phyloP scores from a whole-genome alignment of 352 stramenopile species.

The Pythium sp. region DNA sequence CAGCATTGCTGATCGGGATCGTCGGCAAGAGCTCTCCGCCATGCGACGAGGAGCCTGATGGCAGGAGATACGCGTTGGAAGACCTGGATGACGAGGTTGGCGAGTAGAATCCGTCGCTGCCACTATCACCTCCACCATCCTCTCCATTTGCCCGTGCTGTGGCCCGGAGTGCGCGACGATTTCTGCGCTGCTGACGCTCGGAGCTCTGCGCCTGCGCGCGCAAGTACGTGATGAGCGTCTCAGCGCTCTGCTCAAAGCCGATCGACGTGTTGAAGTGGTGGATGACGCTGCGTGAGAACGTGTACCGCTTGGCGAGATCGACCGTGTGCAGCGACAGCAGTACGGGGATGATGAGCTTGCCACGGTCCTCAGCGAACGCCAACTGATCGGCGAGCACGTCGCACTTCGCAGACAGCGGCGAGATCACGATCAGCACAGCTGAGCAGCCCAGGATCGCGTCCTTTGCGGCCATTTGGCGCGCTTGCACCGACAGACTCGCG shows the following conservation, averaged over 20 bases:
- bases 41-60: neutral
- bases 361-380: slow-evolving; percentile 77
- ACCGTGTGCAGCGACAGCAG: slow-evolving; percentile 73
- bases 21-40: slow-evolving; percentile 5
- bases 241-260: slow-evolving; percentile 70
- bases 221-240: slow-evolving; percentile 48
- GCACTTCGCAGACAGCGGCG: slow-evolving; percentile 60
- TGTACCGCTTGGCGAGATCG: slow-evolving; percentile 76
- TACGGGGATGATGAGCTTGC: slow-evolving; percentile 69
- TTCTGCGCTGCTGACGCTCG: slow-evolving; percentile 24
- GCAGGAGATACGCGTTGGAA: slow-evolving; percentile 4
- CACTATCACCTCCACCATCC: slow-evolving; percentile 20
- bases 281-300: slow-evolving; percentile 68
- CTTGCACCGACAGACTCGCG: slow-evolving; percentile 37
- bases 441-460: slow-evolving; percentile 68
- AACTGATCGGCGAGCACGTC: slow-evolving; percentile 73
- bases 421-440: slow-evolving; percentile 68
- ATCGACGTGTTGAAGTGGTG: slow-evolving; percentile 82
- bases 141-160: slow-evolving; percentile 14
- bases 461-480: slow-evolving; percentile 67
- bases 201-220: slow-evolving; percentile 23
- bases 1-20: slow-evolving; percentile 8
- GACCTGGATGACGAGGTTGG: slow-evolving; percentile 15
- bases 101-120: slow-evolving; percentile 17
- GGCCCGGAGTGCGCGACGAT: neutral